Evolutionary conservation across 331 rosid species (phyloP).

Genomic region (Telfairia occidentalis): DNA sequence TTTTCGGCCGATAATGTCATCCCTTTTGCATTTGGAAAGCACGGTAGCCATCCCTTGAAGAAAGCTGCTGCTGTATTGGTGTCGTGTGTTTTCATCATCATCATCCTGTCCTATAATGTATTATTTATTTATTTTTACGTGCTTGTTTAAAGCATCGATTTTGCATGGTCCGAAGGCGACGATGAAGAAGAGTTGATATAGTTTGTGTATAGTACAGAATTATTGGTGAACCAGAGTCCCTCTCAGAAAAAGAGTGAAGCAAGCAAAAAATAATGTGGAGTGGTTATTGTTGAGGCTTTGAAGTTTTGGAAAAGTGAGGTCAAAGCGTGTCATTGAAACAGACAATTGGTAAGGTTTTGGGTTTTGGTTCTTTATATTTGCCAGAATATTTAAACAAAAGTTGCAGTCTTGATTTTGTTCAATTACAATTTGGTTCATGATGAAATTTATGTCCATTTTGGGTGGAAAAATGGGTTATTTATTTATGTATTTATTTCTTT

Average conservation of each 20-base stretch:
- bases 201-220: neutral
- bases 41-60: constrained; percentile 3
- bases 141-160: constrained; percentile 13
- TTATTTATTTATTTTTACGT: constrained; percentile 5
- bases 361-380: neutral
- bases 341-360: neutral
- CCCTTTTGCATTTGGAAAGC: constrained; percentile 3
- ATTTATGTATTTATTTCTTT: no score
- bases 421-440: neutral
- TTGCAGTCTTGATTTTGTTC: neutral
- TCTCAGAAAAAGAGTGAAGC: neutral
- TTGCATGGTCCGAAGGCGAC: constrained; percentile 3
- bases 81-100: neutral
- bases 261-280: neutral
- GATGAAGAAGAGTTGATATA: neutral
- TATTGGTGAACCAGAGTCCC: constrained; percentile 5
- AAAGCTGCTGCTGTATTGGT: constrained; percentile 1
- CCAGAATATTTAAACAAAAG: neutral
- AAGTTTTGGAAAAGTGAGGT: constrained; percentile 7
- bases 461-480: neutral
- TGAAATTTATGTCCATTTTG: no score
- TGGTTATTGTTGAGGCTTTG: constrained; percentile 4
- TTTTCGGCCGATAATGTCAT: neutral
- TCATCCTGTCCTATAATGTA: constrained; percentile 1
- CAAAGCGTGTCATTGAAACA: neutral